These are phyloP conservation scores for Mrakia frigida DNA, from an alignment of 768 basidiomycete species.

Conservation along the genomic window DNA sequence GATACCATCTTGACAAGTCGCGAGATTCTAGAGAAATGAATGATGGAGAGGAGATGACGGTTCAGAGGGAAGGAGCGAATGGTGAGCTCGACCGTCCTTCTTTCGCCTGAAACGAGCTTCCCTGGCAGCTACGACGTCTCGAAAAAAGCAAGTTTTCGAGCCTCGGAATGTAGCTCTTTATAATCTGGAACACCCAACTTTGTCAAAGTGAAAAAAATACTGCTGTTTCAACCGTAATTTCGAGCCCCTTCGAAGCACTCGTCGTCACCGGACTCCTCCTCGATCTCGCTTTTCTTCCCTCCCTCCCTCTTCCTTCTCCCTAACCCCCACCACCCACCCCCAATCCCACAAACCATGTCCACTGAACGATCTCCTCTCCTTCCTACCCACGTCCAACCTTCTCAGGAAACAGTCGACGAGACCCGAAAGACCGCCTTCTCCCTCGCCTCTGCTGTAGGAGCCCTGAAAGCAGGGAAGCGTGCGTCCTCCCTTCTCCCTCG, in stretches of 20 bases:
- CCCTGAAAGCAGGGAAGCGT: constrained; percentile 28
- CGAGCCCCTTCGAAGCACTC: too few species aligned
- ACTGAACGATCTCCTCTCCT: constrained; percentile 29
- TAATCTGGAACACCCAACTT: too few species aligned
- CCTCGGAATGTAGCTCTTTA: too few species aligned
- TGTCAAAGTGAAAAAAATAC: too few species aligned
- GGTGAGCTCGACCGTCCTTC: background rate
- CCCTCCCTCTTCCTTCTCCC: background rate
- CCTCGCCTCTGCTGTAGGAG: constrained; percentile 24
- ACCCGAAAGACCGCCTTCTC: constrained; percentile 6
- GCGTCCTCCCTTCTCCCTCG: too few species aligned
- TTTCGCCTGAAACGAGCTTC: too few species aligned
- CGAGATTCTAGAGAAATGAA: background rate
- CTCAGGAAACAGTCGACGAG: background rate
- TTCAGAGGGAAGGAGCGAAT: background rate
- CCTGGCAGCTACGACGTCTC: too few species aligned
- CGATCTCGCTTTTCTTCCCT: too few species aligned
- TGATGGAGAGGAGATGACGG: background rate
- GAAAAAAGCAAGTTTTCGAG: too few species aligned
- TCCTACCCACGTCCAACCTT: constrained; percentile 21
- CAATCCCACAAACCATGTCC: constrained; percentile 15
- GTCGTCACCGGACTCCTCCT: too few species aligned
- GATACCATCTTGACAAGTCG: background rate
- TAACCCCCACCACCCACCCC: background rate
- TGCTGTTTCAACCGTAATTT: too few species aligned